A percentile compares a stretch with the other conserved stretches of the same genome.
phyloP scores from a whole-genome alignment of 78 protist species.

The Anaeramoeba flamelloides region DNA sequence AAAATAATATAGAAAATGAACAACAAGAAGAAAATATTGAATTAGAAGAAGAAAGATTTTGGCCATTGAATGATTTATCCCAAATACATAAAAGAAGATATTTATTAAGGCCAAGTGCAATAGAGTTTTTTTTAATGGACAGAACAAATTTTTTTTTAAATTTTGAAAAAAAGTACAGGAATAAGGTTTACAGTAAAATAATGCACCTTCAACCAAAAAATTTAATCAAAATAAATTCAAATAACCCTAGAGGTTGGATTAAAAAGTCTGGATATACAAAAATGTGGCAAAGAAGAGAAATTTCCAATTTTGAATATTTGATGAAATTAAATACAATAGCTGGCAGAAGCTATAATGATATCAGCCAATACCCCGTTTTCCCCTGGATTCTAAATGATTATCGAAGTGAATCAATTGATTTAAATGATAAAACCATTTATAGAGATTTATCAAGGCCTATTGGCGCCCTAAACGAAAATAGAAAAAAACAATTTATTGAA shows the following conservation, averaged over 20 bases:
- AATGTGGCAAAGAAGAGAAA: not conserved
- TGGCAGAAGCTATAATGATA: not conserved
- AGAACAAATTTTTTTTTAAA: not conserved
- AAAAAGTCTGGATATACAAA: not conserved
- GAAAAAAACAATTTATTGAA: no score
- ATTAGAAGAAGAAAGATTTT: not conserved
- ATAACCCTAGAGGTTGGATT: not conserved
- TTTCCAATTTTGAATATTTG: not conserved
- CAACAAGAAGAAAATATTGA: not conserved
- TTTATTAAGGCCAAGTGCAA: not conserved
- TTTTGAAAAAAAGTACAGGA: not conserved
- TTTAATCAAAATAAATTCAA: not conserved
- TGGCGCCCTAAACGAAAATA: not conserved
- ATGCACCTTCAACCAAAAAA: not conserved
- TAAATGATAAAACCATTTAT: not conserved
- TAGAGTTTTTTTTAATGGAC: not conserved
- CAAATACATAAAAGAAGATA: not conserved
- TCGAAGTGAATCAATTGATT: not conserved
- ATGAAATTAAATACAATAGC: not conserved
- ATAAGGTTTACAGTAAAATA: not conserved
- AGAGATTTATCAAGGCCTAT: not conserved
- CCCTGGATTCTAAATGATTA: not conserved
- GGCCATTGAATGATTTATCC: not conserved
- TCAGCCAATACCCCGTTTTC: not conserved
- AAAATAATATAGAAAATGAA: not conserved